Evolutionary conservation across 805 yeast species (phyloP).

Genomic region (Candida yuanshanica): DNA sequence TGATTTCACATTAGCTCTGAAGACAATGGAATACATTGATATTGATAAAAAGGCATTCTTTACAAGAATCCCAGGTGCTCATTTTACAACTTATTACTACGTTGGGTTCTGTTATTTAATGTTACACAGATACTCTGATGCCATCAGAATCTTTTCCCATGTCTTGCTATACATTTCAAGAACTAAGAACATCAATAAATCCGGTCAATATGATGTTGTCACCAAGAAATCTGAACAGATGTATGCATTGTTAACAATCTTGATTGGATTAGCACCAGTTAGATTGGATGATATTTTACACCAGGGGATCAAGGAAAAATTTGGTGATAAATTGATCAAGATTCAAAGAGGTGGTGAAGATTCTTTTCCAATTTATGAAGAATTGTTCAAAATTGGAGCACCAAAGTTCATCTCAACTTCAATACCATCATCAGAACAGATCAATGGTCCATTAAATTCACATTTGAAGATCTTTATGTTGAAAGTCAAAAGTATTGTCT

Average conservation of each 20-base stretch:
- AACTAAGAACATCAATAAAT: conserved; percentile 36
- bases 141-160: conserved; percentile 43
- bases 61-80: conserved; percentile 42
- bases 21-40: conserved; percentile 42
- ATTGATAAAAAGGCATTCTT: conserved; percentile 42
- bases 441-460: conserved; percentile 37
- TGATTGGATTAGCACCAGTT: conserved; percentile 41
- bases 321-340: conserved; percentile 38
- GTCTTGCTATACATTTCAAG: conserved; percentile 41
- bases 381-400: conserved; percentile 39
- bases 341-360: conserved; percentile 39
- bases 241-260: conserved; percentile 43
- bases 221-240: conserved; percentile 45
- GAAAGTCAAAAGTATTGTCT: conserved; percentile 32
- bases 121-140: conserved; percentile 45
- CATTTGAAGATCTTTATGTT: conserved; percentile 40
- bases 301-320: conserved; percentile 39
- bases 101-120: conserved; percentile 46
- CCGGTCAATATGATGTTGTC: conserved; percentile 41
- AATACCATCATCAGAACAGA: conserved; percentile 28
- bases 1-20: conserved; percentile 43
- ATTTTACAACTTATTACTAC: conserved; percentile 45
- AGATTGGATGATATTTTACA: conserved; percentile 41
- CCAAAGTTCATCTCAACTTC: conserved; percentile 43
- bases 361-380: conserved; percentile 36